A percentile compares a stretch with the other conserved stretches of the same genome.
These are phyloP conservation scores for Pisolithus microcarpus DNA, from an alignment of 768 basidiomycete species.

Conservation along the genomic window DNA sequence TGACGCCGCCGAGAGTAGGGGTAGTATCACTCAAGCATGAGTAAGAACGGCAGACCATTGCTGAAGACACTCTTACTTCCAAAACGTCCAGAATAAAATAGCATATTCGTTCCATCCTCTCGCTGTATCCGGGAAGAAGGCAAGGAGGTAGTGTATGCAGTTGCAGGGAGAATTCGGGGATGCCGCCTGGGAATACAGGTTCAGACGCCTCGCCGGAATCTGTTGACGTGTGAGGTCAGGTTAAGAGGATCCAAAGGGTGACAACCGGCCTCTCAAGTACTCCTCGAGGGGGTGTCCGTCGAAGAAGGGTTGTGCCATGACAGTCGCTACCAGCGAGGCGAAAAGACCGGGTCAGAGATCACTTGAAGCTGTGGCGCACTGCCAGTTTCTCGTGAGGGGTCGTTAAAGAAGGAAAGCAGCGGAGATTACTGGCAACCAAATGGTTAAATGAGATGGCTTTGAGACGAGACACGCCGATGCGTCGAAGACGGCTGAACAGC, in stretches of 20 bases:
- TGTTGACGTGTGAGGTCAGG: conserved; percentile 18
- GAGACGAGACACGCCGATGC: too few relatives aligned
- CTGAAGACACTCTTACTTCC: conserved; percentile 30
- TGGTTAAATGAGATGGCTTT: conserved; percentile 12
- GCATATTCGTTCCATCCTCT: conserved; percentile 23
- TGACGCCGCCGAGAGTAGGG: conserved; percentile 2
- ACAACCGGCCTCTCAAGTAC: conserved; percentile 54
- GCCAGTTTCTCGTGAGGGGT: conserved; percentile 16
- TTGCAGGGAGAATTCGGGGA: conserved; percentile 27
- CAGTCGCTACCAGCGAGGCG: conserved; percentile 1
- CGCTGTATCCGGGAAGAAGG: conserved; percentile 12
- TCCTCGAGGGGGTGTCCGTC: conserved; percentile 70
- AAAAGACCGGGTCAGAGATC: conserved; percentile 8
- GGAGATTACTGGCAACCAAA: conserved; percentile 16
- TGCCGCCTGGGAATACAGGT: conserved; percentile 48
- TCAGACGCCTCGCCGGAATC: conserved; percentile 55
- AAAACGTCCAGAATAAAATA: conserved; percentile 13
- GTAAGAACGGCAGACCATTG: neutral
- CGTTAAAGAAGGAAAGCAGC: conserved; percentile 13
- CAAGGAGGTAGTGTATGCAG: conserved; percentile 8
- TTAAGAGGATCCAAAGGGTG: neutral
- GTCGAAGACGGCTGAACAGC: too few relatives aligned
- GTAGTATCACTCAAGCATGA: neutral
- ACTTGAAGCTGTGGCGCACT: conserved; percentile 15
- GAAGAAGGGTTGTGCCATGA: conserved; percentile 74